A percentile compares a stretch with the other conserved stretches of the same genome.
Conservation (phyloP, 2,329 filamentous ascomycete species). For the Sordariomycetes sp. region DNA sequence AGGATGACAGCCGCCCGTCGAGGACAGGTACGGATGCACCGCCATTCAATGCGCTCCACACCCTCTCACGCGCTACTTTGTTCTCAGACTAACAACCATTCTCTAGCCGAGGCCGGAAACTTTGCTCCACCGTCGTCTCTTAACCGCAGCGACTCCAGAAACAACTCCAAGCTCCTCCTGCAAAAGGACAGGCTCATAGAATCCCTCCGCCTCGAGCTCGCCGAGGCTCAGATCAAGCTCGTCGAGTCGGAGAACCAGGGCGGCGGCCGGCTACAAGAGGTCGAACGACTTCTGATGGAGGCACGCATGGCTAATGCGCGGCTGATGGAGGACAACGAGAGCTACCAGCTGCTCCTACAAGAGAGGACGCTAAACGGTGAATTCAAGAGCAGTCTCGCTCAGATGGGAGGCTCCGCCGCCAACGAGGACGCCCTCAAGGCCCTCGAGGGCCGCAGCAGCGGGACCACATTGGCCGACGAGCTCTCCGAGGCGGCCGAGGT, state of each 20-base stretch:
- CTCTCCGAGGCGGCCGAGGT: constrained; percentile 55
- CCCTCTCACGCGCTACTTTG: background rate
- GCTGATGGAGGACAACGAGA: constrained; percentile 97
- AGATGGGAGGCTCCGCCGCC: constrained; percentile 35
- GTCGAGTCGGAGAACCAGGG: constrained; percentile 90
- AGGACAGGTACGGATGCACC: constrained; percentile 36
- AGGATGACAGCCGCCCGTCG: constrained; percentile 43
- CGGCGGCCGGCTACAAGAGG: constrained; percentile 72
- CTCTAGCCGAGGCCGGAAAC: constrained; percentile 58
- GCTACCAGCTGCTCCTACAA: constrained; percentile 86
- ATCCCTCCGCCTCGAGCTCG: constrained; percentile 77
- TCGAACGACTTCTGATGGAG: constrained; percentile 85
- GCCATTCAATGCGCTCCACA: too few species aligned
- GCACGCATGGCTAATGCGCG: constrained; percentile 91
- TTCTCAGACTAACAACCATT: constrained; percentile 36
- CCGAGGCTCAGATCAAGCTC: constrained; percentile 89
- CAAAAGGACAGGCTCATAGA: constrained; percentile 98
- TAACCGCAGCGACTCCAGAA: constrained; percentile 77
- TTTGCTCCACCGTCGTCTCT: constrained; percentile 80
- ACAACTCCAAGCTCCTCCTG: constrained; percentile 77
- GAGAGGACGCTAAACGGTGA: constrained; percentile 95
- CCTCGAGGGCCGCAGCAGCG: constrained; percentile 39
- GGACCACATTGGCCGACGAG: constrained; percentile 71
- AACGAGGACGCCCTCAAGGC: constrained; percentile 54
- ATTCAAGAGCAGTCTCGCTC: constrained; percentile 70